Percentiles rank a stretch among this genome's conserved stretches.
Evolutionary conservation across 2,329 filamentous ascomycete species (phyloP).

Genomic region (Dactylellina leptospora): DNA sequence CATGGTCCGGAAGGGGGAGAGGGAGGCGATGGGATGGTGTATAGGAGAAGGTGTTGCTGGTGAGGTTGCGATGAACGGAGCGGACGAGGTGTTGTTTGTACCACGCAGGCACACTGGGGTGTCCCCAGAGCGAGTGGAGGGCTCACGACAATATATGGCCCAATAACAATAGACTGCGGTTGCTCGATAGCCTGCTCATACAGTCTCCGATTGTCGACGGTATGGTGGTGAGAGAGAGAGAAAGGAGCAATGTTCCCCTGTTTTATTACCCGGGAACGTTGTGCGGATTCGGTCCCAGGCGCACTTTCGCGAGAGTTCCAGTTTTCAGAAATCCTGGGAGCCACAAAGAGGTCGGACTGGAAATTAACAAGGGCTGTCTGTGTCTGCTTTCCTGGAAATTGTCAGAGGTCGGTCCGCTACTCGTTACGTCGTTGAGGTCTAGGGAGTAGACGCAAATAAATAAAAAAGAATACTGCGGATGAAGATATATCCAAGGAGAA

Average conservation of each 20-base stretch:
- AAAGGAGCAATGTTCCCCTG: too few species aligned
- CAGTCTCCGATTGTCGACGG: not conserved
- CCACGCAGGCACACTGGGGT: conserved; percentile 1
- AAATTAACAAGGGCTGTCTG: not conserved
- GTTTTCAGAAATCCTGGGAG: not conserved
- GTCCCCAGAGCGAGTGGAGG: conserved; percentile 13
- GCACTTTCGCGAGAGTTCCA: conserved; percentile 45
- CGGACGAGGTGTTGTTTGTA: conserved; percentile 8
- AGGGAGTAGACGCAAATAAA: not conserved
- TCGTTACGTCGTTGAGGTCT: not conserved
- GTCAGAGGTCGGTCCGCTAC: not conserved
- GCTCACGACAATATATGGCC: too few species aligned
- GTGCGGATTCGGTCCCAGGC: conserved; percentile 5
- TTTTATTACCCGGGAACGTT: not conserved
- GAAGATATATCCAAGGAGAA: conserved; percentile 2
- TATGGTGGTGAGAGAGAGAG: not conserved
- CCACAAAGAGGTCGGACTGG: not conserved
- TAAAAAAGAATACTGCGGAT: not conserved
- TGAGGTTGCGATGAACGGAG: conserved; percentile 2
- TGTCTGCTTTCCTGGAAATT: not conserved
- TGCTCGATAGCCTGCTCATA: conserved; percentile 11
- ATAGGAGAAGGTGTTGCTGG: not conserved
- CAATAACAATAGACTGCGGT: conserved; percentile 5
- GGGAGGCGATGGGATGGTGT: not conserved
- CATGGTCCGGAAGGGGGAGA: conserved; percentile 20